Evolutionary conservation across 2,329 filamentous ascomycete genomes (phyloP), one percentile per base, ranked within the genome.

Genomic region (Colletotrichum nymphaeae): DNA sequence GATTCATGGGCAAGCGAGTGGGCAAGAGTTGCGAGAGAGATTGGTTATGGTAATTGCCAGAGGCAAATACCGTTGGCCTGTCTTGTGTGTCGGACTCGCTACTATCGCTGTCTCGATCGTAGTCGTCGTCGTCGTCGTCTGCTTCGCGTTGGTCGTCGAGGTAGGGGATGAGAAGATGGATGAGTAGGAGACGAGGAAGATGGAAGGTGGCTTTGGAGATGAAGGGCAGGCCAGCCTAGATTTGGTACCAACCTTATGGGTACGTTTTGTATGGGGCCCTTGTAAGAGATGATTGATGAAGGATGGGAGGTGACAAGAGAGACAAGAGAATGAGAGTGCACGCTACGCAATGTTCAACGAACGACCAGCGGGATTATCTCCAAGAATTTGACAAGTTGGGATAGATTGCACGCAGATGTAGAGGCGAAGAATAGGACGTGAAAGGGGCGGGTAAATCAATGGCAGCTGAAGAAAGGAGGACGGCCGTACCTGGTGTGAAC

Each of bases 1-100:
- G 64, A 74, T 69, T 74, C 73, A 74, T 74, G 64, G 70, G 73
- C 70, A 62, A 62, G 67, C 49, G 57, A 58, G 56, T 32, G 49
- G 28, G n/a, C 42, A 49, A 35, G 32, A 60, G 70, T 55, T 52
- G 60, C 42, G 32, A 28, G 24, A 46, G 37, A 28, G 63, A 60
- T 60, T 49, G 68, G 19, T 52, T 26, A 60, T 26, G 67, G 55
- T 37, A 11, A 42, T 60, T 65, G 55, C 62, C 46, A 56, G 42
- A 59, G 22, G 32, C 12, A 24, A 42, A 32, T 57, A 42, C n/a
- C 42, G 63, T 42, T 49, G 26, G 16, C 35, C 49, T 32, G 55
- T 30, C 35, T 32, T 57, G 32, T 19, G 22, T 35, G 19, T 22
- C 46, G 42, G 46, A 22, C 19, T 73, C 26, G 67, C 14, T 12